Evolutionary conservation across 495 filamentous ascomycete genomes (phyloP), one percentile per base, ranked within the genome.

Genomic region (Aspergillus bertholletiae): DNA sequence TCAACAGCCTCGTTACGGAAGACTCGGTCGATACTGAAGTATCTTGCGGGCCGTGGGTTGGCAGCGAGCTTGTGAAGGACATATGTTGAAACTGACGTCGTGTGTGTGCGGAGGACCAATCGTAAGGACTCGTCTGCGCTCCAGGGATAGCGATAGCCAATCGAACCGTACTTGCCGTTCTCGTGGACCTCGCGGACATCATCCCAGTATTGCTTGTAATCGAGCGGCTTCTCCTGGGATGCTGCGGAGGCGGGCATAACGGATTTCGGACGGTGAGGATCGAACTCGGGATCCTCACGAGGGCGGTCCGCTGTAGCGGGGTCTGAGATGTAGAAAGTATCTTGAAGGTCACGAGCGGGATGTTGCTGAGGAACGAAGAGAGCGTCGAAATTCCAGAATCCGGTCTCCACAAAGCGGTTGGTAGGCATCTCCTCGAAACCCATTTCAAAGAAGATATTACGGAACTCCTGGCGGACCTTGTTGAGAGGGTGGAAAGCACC

Each of bases 331-430:
- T 96, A 97, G 80, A 97, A 96, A 54, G 94, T 98, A 66, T 97
- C 92, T 81, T 97, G 94, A 32, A 96, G 76, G 64, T 97, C 94
- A 61, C 94, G 89, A 55, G 94, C 92, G 28, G 93, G 94, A 69
- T 97, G 94, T 80, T 97, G 93, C 73, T 98, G 94, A 23, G 92
- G 92, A 21, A 98, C 91, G 75, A 91, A 97, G 53, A 98, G 92
- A 39, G 92, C 85, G 61, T 97, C 94, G 70, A 97, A 97, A 73
- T 97, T 97, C 88, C 93, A 98, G 85, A 97, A 96, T 35, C 92
- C 92, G 20, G 90, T 92, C 76, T 98, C 94, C 54, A 97, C 92
- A 67, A 85, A 94, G 62, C 86, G 86, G 61, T 73, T 74, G 57
- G 71, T 77, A 18, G 73, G 68, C 72, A 70, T 71, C 49, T 78